Evolutionary conservation across 2,329 filamentous ascomycete species (phyloP).

Genomic region (Diaporthe capsici): DNA sequence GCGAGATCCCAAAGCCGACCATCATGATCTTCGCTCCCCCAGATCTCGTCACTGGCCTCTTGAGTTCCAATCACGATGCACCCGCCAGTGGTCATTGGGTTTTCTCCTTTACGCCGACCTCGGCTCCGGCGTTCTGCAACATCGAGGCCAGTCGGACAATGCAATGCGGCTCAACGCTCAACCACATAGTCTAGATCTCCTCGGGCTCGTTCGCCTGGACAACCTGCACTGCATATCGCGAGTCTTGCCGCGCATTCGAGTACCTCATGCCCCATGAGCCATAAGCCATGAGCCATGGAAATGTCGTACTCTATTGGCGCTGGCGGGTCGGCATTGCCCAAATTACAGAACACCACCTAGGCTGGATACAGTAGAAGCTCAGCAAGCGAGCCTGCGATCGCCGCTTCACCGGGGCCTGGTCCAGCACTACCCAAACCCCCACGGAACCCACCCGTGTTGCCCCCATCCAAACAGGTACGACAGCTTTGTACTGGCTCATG

Average conservation of each 20-base stretch:
- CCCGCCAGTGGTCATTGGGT: background rate
- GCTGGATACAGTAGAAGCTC: background rate
- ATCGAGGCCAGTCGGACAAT: background rate
- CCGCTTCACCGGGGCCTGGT: background rate
- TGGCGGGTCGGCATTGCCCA: background rate
- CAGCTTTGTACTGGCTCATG: constrained; percentile 13
- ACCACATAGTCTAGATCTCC: background rate
- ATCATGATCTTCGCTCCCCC: constrained; percentile 25
- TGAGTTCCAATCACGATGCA: constrained; percentile 20
- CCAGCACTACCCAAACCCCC: constrained; percentile 8
- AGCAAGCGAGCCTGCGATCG: constrained; percentile 17
- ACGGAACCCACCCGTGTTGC: constrained; percentile 12
- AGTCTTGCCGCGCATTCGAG: background rate
- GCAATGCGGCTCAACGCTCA: constrained; percentile 23
- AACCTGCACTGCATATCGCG: background rate
- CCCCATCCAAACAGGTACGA: constrained; percentile 17
- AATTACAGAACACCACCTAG: background rate
- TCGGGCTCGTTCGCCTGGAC: background rate
- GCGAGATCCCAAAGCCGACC: constrained; percentile 2
- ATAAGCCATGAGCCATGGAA: too few relatives aligned
- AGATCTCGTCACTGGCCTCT: constrained; percentile 18
- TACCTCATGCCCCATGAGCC: background rate
- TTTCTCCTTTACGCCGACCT: constrained; percentile 6
- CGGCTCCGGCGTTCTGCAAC: constrained; percentile 1
- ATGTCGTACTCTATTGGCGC: background rate